A percentile compares a stretch with the other conserved stretches of the same genome.
These are phyloP conservation scores for Xylaria curta DNA, from an alignment of 495 filamentous ascomycete genomes.

Conservation along the genomic window DNA sequence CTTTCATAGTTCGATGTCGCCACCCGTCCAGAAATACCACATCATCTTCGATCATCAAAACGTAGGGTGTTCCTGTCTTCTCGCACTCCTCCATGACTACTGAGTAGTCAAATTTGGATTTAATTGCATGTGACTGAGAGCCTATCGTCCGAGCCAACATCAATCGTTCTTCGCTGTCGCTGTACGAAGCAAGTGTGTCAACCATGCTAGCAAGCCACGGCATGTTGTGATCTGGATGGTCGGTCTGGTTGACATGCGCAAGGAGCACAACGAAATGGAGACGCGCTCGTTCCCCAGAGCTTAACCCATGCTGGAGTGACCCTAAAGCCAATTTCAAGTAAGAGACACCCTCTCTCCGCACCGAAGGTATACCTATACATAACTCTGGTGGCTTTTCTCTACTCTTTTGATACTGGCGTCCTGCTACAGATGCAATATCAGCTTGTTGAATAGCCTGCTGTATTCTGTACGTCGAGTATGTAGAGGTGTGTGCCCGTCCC, in stretches of 20 bases:
- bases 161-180: constrained; percentile 36
- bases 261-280: constrained; percentile 61
- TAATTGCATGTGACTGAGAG: constrained; percentile 29
- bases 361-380: constrained; percentile 44
- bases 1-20: constrained; percentile 52
- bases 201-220: constrained; percentile 56
- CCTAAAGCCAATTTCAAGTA: constrained; percentile 59
- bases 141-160: constrained; percentile 33
- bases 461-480: constrained; percentile 36
- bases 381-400: constrained; percentile 25
- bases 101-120: constrained; percentile 53
- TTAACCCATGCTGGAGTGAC: constrained; percentile 58
- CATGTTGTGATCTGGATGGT: constrained; percentile 57
- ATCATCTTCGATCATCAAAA: constrained; percentile 64
- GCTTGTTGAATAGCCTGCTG: constrained; percentile 33
- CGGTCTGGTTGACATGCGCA: constrained; percentile 53
- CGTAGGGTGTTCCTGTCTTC: constrained; percentile 52
- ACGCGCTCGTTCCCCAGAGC: constrained; percentile 49
- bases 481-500: constrained; percentile 28
- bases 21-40: constrained; percentile 59
- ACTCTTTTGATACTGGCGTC: not conserved
- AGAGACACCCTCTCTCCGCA: constrained; percentile 36
- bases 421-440: constrained; percentile 6
- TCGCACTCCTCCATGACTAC: constrained; percentile 57
- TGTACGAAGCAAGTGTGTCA: constrained; percentile 57